Evolutionary conservation across 441 rosid species (phyloP).

Genomic region (Arabidopsis hybrid): DNA sequence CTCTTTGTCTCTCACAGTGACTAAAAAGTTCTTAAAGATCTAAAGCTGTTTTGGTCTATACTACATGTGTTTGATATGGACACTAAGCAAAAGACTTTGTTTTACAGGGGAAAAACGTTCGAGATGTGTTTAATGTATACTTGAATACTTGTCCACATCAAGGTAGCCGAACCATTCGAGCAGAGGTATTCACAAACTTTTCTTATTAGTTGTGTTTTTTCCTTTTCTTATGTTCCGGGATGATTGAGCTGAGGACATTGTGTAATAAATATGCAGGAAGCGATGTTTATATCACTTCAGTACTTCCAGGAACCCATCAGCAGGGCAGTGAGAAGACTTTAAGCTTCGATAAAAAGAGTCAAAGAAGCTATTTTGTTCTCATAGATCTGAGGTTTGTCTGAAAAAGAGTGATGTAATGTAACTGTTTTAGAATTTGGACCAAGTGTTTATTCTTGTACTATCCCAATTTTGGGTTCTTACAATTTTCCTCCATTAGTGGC

Average conservation of each 20-base stretch:
- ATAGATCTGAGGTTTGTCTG: constrained; percentile 1
- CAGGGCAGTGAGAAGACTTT: constrained; percentile 57
- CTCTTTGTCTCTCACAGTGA: constrained; percentile 9
- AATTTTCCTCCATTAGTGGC: background rate
- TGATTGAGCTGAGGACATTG: constrained; percentile 18
- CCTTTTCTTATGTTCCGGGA: background rate
- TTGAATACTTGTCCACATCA: constrained; percentile 93
- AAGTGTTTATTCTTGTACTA: background rate
- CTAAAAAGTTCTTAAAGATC: constrained; percentile 1
- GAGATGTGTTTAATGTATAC: constrained; percentile 69
- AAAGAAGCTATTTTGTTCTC: background rate
- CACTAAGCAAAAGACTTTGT: constrained; percentile 16
- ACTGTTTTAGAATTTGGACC: constrained; percentile 6
- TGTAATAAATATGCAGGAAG: constrained; percentile 66
- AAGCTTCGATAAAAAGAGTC: constrained; percentile 10
- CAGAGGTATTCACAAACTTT: constrained; percentile 65
- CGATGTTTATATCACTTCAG: constrained; percentile 88
- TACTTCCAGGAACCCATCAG: constrained; percentile 89
- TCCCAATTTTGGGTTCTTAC: constrained; percentile 7
- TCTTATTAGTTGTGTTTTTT: constrained; percentile 8
- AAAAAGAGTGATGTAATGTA: constrained; percentile 16
- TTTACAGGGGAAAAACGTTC: constrained; percentile 69
- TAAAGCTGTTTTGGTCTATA: background rate
- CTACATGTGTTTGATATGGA: background rate
- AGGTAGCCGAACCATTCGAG: constrained; percentile 97